Percentiles rank a stretch among this genome's conserved stretches.
Conservation (phyloP, 441 rosid species). For the Syzygium malaccense region DNA sequence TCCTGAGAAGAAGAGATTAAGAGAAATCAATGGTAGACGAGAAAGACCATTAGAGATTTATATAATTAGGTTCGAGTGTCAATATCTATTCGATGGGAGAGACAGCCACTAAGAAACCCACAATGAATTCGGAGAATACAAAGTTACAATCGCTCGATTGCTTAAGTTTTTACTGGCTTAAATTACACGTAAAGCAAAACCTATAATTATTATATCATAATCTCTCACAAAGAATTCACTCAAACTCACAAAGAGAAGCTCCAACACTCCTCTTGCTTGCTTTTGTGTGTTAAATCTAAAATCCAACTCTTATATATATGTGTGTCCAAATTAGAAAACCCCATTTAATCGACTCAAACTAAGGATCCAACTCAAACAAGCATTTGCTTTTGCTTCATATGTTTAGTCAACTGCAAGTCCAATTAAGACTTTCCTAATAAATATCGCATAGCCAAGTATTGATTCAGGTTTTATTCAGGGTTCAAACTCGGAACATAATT, state of each 20-base stretch:
- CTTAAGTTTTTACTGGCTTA: background rate
- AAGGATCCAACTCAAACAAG: background rate
- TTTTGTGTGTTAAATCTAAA: too few species aligned
- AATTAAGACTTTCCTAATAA: background rate
- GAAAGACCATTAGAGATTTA: background rate
- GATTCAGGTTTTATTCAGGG: background rate
- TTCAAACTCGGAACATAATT: too few species aligned
- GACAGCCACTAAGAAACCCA: accelerated
- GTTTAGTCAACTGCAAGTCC: background rate
- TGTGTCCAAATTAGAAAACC: background rate
- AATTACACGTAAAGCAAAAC: background rate
- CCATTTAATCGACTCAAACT: background rate
- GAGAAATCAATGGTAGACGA: background rate
- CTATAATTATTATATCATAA: background rate
- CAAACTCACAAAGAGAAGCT: background rate
- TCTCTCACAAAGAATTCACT: background rate
- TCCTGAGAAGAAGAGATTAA: too few species aligned
- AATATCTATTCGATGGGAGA: background rate
- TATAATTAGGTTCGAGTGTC: accelerated
- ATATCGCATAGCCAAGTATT: too few species aligned
- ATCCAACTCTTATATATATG: background rate
- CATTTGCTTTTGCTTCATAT: background rate
- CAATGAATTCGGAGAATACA: background rate
- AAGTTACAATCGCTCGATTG: accelerated
- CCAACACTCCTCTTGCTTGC: too few species aligned